Evolutionary conservation across 1,139 yeast genomes (phyloP).

Genomic region (Suhomyces choctaworum): DNA sequence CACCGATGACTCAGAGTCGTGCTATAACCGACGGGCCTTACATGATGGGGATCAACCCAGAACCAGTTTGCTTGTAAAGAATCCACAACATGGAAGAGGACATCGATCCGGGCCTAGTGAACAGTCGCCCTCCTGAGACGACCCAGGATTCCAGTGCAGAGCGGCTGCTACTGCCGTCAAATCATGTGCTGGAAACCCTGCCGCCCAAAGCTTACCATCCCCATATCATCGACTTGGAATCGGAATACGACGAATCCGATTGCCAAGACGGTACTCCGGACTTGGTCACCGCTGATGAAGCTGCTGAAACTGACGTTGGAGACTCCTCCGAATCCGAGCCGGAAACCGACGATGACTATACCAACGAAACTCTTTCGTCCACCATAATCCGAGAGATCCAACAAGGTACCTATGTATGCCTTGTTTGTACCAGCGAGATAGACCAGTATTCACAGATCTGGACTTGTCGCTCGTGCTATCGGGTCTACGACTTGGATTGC

Average conservation of each 20-base stretch:
- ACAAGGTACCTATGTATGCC: slow-evolving; percentile 70
- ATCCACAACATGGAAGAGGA: slow-evolving; percentile 6
- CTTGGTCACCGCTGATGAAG: slow-evolving; percentile 3
- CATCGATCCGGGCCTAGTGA: slow-evolving; percentile 8
- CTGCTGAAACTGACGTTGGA: slow-evolving; percentile 2
- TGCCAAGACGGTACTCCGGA: slow-evolving; percentile 9
- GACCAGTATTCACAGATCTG: slow-evolving; percentile 67
- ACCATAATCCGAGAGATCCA: slow-evolving; percentile 55
- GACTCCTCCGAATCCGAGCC: slow-evolving; percentile 8
- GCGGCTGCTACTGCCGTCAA: slow-evolving; percentile 1
- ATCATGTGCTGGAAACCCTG: not conserved
- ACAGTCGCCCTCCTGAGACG: not conserved
- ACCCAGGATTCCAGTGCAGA: too few species aligned
- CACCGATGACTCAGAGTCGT: too few species aligned
- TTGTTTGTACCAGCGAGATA: slow-evolving; percentile 82
- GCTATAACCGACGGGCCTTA: too few species aligned
- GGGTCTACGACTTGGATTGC: slow-evolving; percentile 83
- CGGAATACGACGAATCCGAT: slow-evolving; percentile 16
- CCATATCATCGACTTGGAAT: slow-evolving; percentile 18
- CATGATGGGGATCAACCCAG: not conserved
- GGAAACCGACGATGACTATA: slow-evolving; percentile 20
- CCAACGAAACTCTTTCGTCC: slow-evolving; percentile 37
- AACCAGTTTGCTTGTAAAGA: not conserved
- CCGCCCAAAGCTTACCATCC: slow-evolving; percentile 13
- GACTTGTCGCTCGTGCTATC: slow-evolving; percentile 70